phyloP scores from a whole-genome alignment of 176 grass and related monocot genomes.

The Tuctoria greenei region DNA sequence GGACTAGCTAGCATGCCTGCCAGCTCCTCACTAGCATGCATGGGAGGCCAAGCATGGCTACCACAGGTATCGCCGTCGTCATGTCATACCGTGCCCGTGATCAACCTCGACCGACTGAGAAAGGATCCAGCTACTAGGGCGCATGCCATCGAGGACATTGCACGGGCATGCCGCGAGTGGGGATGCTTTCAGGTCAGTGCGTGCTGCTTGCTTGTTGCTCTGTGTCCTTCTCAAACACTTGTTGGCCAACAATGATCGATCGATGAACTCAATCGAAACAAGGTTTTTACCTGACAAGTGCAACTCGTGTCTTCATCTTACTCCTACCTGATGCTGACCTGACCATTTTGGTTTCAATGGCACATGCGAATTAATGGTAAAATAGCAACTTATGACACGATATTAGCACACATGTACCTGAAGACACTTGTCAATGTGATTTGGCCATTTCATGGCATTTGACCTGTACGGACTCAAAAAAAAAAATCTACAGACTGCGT shows the following conservation, averaged over 20 bases:
- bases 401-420: not conserved
- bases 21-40: not conserved
- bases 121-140: slow-evolving; percentile 29
- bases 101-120: slow-evolving; percentile 44
- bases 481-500: not conserved
- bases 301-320: not conserved
- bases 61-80: not conserved
- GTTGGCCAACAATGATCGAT: not conserved
- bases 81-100: slow-evolving; percentile 27
- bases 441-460: not conserved
- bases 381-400: not conserved
- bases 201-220: not conserved
- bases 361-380: not conserved
- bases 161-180: slow-evolving; percentile 48
- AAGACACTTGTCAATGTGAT: not conserved
- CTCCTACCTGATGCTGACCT: not conserved
- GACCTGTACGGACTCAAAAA: not conserved
- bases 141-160: slow-evolving; percentile 44
- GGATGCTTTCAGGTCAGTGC: slow-evolving; percentile 64
- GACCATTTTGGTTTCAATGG: not conserved
- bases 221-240: not conserved
- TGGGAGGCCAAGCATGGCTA: not conserved
- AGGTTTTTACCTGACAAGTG: no score
- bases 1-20: slow-evolving; percentile 18
- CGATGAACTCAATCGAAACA: not conserved